A percentile compares a stretch with the other conserved stretches of the same genome.
phyloP scores from a whole-genome alignment of 306 rosid species.

The Vigna trinervia region DNA sequence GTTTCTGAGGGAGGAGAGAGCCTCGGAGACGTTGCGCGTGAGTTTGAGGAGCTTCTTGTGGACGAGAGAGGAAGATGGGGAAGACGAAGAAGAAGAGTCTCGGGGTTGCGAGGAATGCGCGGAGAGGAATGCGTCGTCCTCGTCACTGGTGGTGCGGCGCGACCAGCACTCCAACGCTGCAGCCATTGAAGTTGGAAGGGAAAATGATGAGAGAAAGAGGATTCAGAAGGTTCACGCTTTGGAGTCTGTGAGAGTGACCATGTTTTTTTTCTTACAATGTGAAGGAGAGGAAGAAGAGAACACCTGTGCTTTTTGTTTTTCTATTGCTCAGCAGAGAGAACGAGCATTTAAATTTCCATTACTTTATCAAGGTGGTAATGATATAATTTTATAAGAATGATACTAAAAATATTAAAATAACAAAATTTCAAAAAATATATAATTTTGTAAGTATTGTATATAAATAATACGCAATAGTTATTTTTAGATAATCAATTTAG shows the following conservation, averaged over 20 bases:
- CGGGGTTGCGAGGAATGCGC: slow-evolving; percentile 49
- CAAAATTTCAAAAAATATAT: too few relatives aligned
- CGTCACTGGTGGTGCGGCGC: slow-evolving; percentile 66
- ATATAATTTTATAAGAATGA: too few relatives aligned
- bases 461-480: too few relatives aligned
- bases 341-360: too few relatives aligned
- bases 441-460: too few relatives aligned
- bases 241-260: neutral
- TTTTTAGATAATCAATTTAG: too few relatives aligned
- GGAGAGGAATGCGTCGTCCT: slow-evolving; percentile 68
- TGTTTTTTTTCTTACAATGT: neutral
- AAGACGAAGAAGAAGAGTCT: slow-evolving; percentile 46
- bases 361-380: too few relatives aligned
- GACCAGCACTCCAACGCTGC: slow-evolving; percentile 97
- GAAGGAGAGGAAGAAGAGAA: too few relatives aligned
- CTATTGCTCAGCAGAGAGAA: too few relatives aligned
- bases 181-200: slow-evolving; percentile 49
- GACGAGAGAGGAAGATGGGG: slow-evolving; percentile 53
- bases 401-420: too few relatives aligned
- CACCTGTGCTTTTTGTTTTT: too few relatives aligned
- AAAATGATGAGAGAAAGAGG: neutral
- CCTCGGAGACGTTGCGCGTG: slow-evolving; percentile 82
- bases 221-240: neutral
- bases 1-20: slow-evolving; percentile 74
- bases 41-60: slow-evolving; percentile 78